Percentiles rank a stretch among this genome's conserved stretches.
phyloP scores from a whole-genome alignment of 495 filamentous ascomycete genomes.

The Podospora anserina region DNA sequence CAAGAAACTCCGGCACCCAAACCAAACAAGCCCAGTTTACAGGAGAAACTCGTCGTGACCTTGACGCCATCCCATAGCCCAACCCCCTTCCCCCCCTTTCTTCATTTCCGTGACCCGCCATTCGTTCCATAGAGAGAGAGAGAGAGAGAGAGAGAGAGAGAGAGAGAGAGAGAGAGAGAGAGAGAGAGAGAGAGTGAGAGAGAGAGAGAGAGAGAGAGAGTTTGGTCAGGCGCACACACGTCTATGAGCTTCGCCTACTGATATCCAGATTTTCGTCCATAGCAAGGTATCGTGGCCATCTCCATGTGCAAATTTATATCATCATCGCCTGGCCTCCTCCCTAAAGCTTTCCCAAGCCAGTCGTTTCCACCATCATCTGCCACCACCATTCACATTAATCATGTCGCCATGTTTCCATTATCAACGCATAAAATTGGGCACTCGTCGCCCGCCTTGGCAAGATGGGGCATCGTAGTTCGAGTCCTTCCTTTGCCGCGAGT shows the following conservation, averaged over 20 bases:
- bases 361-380: not conserved
- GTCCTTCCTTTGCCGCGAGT: not conserved
- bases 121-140: not conserved
- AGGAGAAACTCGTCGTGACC: not conserved
- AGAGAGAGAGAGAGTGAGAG: too few species aligned
- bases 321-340: not conserved
- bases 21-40: not conserved
- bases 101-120: not conserved
- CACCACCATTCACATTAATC: slow-evolving; percentile 3
- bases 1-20: not conserved
- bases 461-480: not conserved
- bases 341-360: not conserved
- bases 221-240: not conserved
- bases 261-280: not conserved
- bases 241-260: not conserved
- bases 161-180: too few species aligned
- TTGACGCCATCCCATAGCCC: not conserved
- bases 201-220: too few species aligned
- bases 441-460: not conserved
- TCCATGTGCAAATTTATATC: not conserved
- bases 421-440: not conserved
- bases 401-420: slow-evolving; percentile 4
- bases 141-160: too few species aligned
- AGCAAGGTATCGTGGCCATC: not conserved
- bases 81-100: too few species aligned